Evolutionary conservation across 176 grass and related monocot genomes (phyloP).

Genomic region (Tuctoria greenei): DNA sequence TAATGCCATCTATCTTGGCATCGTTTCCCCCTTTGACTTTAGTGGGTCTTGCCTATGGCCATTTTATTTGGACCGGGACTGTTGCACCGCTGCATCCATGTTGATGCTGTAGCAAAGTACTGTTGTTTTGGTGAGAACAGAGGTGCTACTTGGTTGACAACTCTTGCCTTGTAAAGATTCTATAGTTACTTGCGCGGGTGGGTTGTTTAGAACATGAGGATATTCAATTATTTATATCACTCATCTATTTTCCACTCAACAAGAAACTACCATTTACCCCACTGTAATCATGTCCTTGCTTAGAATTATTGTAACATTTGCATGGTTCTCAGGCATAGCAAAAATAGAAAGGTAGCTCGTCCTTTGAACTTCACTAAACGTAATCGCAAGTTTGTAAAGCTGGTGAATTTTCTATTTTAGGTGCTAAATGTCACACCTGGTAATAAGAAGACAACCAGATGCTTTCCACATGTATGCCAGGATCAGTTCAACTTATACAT

Average conservation of each 20-base stretch:
- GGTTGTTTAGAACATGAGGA: not conserved
- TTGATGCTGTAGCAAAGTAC: slow-evolving; percentile 10
- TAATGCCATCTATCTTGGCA: not conserved
- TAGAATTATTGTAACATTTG: not conserved
- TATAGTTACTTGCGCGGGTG: not conserved
- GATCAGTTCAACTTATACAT: too few species aligned
- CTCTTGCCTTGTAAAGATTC: not conserved
- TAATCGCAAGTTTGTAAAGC: slow-evolving; percentile 5
- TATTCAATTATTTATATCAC: not conserved
- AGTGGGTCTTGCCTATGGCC: not conserved
- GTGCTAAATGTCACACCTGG: too few species aligned
- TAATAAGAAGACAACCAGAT: too few species aligned
- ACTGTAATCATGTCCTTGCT: not conserved
- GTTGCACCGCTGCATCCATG: slow-evolving; percentile 7
- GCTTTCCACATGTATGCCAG: too few species aligned
- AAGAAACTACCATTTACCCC: not conserved
- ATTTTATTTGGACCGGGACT: slow-evolving; percentile 3
- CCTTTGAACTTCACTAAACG: not conserved
- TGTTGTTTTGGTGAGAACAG: slow-evolving; percentile 20
- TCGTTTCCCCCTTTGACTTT: not conserved
- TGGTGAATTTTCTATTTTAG: not conserved
- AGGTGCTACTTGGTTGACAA: slow-evolving; percentile 19
- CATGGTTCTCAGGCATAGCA: not conserved
- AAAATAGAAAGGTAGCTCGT: not conserved
- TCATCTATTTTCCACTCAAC: not conserved